A percentile compares a stretch with the other conserved stretches of the same genome.
phyloP scores from a whole-genome alignment of 1,284 basidiomycete species.

The Ganoderma sinense region DNA sequence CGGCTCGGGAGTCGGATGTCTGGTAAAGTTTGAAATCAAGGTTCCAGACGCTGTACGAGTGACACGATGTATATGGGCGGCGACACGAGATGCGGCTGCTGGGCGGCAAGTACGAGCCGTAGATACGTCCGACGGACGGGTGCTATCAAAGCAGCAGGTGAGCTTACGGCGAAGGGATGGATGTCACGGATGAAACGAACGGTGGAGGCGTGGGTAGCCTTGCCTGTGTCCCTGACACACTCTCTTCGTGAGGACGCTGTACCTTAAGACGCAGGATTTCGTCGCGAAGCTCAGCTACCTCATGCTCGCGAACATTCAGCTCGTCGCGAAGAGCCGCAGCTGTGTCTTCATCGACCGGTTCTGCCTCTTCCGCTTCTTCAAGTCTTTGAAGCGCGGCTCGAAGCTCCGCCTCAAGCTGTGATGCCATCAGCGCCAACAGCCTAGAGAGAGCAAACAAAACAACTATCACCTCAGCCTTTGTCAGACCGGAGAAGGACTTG shows the following conservation, averaged over 20 bases:
- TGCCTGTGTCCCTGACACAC: constrained; percentile 8
- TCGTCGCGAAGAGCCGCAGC: constrained; percentile 39
- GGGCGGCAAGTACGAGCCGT: constrained; percentile 2
- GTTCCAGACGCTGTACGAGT: constrained; percentile 56
- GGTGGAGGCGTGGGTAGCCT: constrained; percentile 22
- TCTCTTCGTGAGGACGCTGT: constrained; percentile 1
- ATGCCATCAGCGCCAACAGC: neutral
- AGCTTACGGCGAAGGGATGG: neutral
- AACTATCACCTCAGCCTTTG: constrained; percentile 48
- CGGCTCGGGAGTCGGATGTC: constrained; percentile 58
- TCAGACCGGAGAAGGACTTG: constrained; percentile 43
- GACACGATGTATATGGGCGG: constrained; percentile 29
- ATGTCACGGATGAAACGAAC: constrained; percentile 11
- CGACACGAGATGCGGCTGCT: constrained; percentile 7
- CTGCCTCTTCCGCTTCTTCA: constrained; percentile 20
- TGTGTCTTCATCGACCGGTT: constrained; percentile 32
- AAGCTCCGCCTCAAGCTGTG: constrained; percentile 14
- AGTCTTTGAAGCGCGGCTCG: constrained; percentile 25
- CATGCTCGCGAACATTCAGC: constrained; percentile 36
- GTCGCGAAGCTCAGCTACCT: constrained; percentile 40
- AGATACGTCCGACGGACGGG: constrained; percentile 15
- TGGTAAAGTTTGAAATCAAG: constrained; percentile 52
- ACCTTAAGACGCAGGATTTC: constrained; percentile 30
- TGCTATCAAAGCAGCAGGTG: constrained; percentile 4
- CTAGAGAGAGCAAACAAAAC: neutral